These are phyloP conservation scores for Alloascoidea hylecoeti DNA, from an alignment of 805 yeast species.

Conservation along the genomic window DNA sequence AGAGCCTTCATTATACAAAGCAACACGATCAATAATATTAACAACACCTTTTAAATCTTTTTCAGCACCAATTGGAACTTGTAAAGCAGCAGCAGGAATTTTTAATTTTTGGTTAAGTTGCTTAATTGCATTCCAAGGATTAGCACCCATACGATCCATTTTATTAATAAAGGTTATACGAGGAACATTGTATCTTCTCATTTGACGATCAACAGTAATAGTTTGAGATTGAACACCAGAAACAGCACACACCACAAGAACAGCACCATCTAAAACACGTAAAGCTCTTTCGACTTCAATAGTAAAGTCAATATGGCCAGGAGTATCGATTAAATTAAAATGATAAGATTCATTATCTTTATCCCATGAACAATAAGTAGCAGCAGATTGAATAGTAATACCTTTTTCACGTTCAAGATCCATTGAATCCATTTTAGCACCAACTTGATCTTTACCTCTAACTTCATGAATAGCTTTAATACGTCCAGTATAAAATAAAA, in stretches of 20 bases:
- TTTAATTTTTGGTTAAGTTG: slow-evolving; percentile 79
- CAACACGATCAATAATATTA: slow-evolving; percentile 77
- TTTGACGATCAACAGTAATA: slow-evolving; percentile 96
- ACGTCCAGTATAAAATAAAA: slow-evolving; percentile 89
- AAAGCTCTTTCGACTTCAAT: slow-evolving; percentile 98
- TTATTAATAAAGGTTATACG: slow-evolving; percentile 92
- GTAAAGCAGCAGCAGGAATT: slow-evolving; percentile 94
- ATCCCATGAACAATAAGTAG: slow-evolving; percentile 95
- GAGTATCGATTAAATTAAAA: slow-evolving; percentile 93
- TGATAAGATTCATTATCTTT: slow-evolving; percentile 57
- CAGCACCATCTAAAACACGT: slow-evolving; percentile 96
- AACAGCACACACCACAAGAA: slow-evolving; percentile 95
- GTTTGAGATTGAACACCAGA: slow-evolving; percentile 98
- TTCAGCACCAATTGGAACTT: slow-evolving; percentile 95
- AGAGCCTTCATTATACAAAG: slow-evolving; percentile 76
- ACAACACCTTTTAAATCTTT: slow-evolving; percentile 76
- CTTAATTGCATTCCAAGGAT: slow-evolving; percentile 90
- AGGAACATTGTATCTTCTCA: slow-evolving; percentile 97
- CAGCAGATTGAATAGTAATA: slow-evolving; percentile 97
- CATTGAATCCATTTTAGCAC: slow-evolving; percentile 99
- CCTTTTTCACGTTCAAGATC: slow-evolving; percentile 97
- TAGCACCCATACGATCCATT: slow-evolving; percentile 99
- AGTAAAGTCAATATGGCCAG: slow-evolving; percentile 98
- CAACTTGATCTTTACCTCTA: slow-evolving; percentile 93
- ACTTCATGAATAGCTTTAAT: slow-evolving; percentile 95